Evolutionary conservation across 2,329 filamentous ascomycete species (phyloP).

Genomic region (Diaporthe amygdali): DNA sequence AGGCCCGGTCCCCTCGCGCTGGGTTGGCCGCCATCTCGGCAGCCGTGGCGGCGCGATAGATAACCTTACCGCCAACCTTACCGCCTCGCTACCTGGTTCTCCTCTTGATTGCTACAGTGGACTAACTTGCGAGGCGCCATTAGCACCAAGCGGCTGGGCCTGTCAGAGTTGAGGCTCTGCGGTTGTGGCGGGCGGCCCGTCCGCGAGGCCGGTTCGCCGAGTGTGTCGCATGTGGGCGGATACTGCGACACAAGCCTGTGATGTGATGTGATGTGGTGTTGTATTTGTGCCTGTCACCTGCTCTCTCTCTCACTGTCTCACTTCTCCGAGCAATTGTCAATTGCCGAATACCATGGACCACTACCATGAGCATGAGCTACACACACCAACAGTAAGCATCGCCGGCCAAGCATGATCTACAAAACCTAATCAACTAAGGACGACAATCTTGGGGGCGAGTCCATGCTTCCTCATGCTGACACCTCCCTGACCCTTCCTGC

Average conservation of each 20-base stretch:
- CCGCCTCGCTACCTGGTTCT: not conserved
- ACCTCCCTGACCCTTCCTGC: not conserved
- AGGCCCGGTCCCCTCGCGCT: not conserved
- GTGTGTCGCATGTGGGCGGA: not conserved
- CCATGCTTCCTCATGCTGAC: not conserved
- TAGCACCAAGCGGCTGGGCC: not conserved
- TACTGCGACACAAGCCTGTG: not conserved
- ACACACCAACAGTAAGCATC: not conserved
- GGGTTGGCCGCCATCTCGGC: not conserved
- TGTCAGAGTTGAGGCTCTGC: slow-evolving; percentile 18
- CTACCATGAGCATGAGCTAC: not conserved
- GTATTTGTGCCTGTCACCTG: not conserved
- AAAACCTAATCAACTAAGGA: slow-evolving; percentile 1
- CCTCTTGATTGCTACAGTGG: not conserved
- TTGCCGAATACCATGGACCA: not conserved
- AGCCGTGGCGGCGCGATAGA: not conserved
- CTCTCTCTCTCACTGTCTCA: not conserved
- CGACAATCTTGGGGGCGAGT: not conserved
- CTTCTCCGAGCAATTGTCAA: not conserved
- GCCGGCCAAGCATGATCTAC: slow-evolving; percentile 8
- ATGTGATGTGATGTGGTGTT: not conserved
- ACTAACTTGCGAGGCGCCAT: not conserved
- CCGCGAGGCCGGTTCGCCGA: not conserved
- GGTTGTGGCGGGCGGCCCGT: slow-evolving; percentile 9
- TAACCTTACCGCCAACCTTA: slow-evolving; percentile 8